Base-by-base conservation (phyloP, 2,329 filamentous ascomycete genomes). In the Cryoendolithus antarcticus region DNA sequence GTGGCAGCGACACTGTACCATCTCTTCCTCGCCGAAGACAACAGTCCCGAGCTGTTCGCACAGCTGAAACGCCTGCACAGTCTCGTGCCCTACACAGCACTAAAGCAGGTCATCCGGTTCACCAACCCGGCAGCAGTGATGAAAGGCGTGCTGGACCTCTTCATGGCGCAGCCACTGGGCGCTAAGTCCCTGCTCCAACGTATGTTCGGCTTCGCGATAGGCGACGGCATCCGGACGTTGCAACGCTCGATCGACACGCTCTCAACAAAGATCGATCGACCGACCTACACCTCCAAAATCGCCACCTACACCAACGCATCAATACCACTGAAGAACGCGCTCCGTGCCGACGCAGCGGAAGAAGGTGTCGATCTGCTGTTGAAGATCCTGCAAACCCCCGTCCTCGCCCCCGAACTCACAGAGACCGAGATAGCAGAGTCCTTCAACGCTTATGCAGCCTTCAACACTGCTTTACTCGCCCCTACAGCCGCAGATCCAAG, bases 61-160 rank as follows among this genome's bases (percentile, higher is more conserved):
- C 91, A 98, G 61, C 80, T 83, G 4, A 94, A 89, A 64, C 77
- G 84, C 44, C 95, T 96, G 38, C 91, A 98, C 58, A 94, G 88
- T 1, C 73, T 96, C 40, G 82, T 98, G 33, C 91, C 91, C 0
- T 98, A 98, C 57, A 82, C 80, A 1, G 69, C 95, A 35, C 71
- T 98, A 58, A 98, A 98, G 67, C 95, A 96, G 56, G 86, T 94
- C 34, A 96, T 98, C 54, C 79, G 89, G 41, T 86, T 96, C 50
- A 86, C 91, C 13, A 98, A 98, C 52, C 91, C 91, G 2, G 89
- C 89, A 1, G 86, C 86, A 4, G 91, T 98, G 48, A 96, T 98
- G 89, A 84, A 82, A n/a, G 82, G 82, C 12, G 80, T 96, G 33
- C 71, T 98, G 13, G 91, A 98, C 58, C 74, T 98, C 34, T 98